Percentiles rank a stretch among this genome's conserved stretches.
Evolutionary conservation across 202 grass and related monocot genomes (phyloP).

Genomic region (Digitaria exilis): DNA sequence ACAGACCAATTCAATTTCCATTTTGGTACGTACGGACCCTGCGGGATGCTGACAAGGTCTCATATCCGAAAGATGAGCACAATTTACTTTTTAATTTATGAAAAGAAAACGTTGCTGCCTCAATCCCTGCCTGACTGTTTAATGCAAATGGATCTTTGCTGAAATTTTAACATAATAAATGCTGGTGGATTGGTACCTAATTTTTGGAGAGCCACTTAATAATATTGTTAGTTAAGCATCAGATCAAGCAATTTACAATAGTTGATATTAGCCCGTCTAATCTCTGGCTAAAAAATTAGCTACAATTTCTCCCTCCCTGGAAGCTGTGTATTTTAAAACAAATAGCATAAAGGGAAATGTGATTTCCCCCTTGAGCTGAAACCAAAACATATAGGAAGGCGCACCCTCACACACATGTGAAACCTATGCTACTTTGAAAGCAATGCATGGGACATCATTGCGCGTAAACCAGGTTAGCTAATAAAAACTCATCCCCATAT

Average conservation of each 20-base stretch:
- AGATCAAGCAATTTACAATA: neutral
- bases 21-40: neutral
- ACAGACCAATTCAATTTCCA: neutral
- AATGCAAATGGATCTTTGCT: neutral
- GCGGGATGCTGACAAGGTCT: neutral
- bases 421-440: constrained; percentile 20
- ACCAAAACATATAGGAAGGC: neutral
- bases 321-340: neutral
- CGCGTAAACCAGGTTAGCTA: constrained; percentile 34
- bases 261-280: neutral
- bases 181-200: neutral
- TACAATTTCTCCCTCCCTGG: neutral
- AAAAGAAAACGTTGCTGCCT: neutral
- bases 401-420: neutral
- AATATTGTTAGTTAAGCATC: neutral
- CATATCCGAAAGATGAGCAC: neutral
- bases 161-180: neutral
- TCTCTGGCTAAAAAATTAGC: neutral
- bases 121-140: neutral
- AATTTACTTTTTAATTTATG: too few species aligned
- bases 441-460: neutral
- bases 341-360: neutral
- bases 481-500: neutral
- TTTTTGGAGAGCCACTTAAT: neutral
- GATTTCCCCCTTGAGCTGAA: neutral